These are phyloP conservation scores for Cyclanthera cordifolia DNA, from an alignment of 306 rosid genomes.

Conservation along the genomic window DNA sequence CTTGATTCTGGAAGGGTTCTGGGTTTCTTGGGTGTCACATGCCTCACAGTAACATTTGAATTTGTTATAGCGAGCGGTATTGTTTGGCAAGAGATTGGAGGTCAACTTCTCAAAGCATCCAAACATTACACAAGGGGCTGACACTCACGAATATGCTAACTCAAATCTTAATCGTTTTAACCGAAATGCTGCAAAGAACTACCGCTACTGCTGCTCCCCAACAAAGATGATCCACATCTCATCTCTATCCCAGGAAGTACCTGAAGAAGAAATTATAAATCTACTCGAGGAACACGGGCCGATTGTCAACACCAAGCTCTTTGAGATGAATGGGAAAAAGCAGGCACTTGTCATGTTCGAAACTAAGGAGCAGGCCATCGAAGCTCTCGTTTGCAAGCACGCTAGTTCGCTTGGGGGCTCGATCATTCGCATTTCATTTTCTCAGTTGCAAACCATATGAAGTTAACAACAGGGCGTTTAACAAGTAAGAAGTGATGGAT, in stretches of 20 bases:
- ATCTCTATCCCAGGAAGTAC: slow-evolving; percentile 77
- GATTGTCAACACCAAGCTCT: slow-evolving; percentile 66
- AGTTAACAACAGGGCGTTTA: not conserved
- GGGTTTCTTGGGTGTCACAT: not conserved
- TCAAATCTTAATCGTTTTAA: slow-evolving; percentile 95
- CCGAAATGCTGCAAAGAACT: slow-evolving; percentile 97
- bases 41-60: not conserved
- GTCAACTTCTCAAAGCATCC: slow-evolving; percentile 92
- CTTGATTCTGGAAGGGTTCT: not conserved
- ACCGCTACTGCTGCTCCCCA: slow-evolving; percentile 93
- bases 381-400: slow-evolving; percentile 95
- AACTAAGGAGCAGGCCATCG: slow-evolving; percentile 88
- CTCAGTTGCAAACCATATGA: slow-evolving; percentile 74
- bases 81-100: slow-evolving; percentile 85
- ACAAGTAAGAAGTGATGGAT: slow-evolving; percentile 24
- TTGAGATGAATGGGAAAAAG: slow-evolving; percentile 97
- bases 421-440: slow-evolving; percentile 75
- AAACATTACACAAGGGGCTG: slow-evolving; percentile 85
- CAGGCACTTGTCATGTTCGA: slow-evolving; percentile 85
- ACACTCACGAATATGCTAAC: slow-evolving; percentile 70
- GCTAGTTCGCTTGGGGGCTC: slow-evolving; percentile 73
- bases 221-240: slow-evolving; percentile 89
- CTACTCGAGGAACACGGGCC: slow-evolving; percentile 73
- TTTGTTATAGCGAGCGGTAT: slow-evolving; percentile 48
- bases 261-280: slow-evolving; percentile 70